These are phyloP conservation scores for Podaxis sp. DNA, from an alignment of 768 basidiomycete species.

Conservation along the genomic window DNA sequence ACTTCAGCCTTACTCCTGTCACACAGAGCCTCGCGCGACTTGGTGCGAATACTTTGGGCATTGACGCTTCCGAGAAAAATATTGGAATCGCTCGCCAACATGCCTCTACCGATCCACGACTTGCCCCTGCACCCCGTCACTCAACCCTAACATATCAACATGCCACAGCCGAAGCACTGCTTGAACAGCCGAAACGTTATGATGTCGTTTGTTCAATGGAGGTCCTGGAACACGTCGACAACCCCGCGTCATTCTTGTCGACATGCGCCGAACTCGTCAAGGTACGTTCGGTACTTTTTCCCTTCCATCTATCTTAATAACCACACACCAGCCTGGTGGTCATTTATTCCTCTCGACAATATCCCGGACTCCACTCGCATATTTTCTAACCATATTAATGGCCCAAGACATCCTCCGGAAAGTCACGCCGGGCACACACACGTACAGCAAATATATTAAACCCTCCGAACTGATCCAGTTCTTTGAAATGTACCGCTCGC, in stretches of 20 bases:
- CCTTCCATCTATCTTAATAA: background rate
- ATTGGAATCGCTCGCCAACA: conserved; percentile 82
- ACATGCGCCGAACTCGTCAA: conserved; percentile 85
- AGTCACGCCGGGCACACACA: conserved; percentile 88
- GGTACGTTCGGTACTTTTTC: conserved; percentile 32
- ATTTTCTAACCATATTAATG: conserved; percentile 48
- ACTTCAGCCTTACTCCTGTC: conserved; percentile 7
- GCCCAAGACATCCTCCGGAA: conserved; percentile 81
- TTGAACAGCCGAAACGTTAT: conserved; percentile 60
- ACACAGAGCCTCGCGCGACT: conserved; percentile 78
- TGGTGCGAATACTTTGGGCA: conserved; percentile 84
- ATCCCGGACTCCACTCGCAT: conserved; percentile 60
- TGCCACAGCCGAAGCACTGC: conserved; percentile 69
- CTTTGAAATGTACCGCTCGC: conserved; percentile 58
- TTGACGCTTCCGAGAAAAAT: conserved; percentile 89
- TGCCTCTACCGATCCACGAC: conserved; percentile 68
- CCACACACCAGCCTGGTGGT: conserved; percentile 73
- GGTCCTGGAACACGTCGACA: conserved; percentile 95
- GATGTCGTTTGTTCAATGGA: conserved; percentile 98
- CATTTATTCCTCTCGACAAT: conserved; percentile 96
- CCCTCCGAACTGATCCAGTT: conserved; percentile 81
- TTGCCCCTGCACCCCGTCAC: conserved; percentile 32
- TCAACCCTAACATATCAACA: conserved; percentile 60
- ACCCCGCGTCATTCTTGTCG: conserved; percentile 78
- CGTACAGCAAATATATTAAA: conserved; percentile 84